phyloP scores from a whole-genome alignment of 139 green algal species.

The Closterium sp. region DNA sequence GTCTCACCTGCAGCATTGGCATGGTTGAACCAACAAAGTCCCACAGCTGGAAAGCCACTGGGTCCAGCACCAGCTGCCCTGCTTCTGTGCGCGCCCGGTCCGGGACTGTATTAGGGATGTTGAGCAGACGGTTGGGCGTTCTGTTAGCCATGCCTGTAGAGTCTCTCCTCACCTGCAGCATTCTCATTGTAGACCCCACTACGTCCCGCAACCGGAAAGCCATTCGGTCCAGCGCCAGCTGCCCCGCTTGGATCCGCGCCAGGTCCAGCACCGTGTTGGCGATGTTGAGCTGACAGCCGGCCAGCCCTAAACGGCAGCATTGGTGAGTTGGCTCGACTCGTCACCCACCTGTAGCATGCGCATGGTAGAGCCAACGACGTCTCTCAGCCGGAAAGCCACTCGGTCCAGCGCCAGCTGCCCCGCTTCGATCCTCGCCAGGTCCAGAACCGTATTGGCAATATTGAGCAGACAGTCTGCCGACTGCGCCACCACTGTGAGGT shows the following conservation, averaged over 20 bases:
- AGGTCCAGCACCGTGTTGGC: too few species aligned
- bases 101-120: not conserved
- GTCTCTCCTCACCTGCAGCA: not conserved
- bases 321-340: too few species aligned
- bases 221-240: too few species aligned
- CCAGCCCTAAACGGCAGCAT: too few species aligned
- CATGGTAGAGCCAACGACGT: conserved; percentile 77
- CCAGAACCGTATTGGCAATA: conserved; percentile 78
- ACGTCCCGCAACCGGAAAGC: too few species aligned
- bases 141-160: too few species aligned
- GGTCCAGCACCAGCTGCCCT: not conserved
- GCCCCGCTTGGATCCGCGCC: too few species aligned
- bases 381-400: conserved; percentile 67
- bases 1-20: too few species aligned
- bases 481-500: conserved; percentile 12
- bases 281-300: too few species aligned
- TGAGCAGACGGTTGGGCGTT: not conserved
- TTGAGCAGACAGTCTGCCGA: conserved; percentile 6
- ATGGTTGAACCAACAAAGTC: too few species aligned
- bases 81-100: not conserved
- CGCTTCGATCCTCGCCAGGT: conserved; percentile 80
- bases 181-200: not conserved
- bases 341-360: conserved; percentile 5
- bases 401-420: conserved; percentile 72
- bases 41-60: too few species aligned